Evolutionary conservation across 768 basidiomycete species (phyloP), one percentile per base, ranked within the genome.

Genomic region (Galerina sulciceps): DNA sequence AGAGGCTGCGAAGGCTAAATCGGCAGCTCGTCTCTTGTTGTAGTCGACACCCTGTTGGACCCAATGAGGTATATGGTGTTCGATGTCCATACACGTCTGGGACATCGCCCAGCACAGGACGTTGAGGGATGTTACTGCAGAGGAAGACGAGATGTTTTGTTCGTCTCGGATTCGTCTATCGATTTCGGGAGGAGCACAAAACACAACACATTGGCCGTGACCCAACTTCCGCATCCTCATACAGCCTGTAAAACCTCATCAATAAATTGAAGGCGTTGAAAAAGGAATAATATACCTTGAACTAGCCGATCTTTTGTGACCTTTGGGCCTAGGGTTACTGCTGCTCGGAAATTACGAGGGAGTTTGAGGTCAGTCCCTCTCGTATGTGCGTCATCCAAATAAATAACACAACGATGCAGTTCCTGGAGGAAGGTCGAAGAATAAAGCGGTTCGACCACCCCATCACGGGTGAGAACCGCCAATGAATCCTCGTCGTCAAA

Each of bases 141-240:
- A 40, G 3, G 51, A 35, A 13, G 22, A 10, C 4, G 0, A 3
- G 10, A 62, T 41, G 3, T 1, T 37, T 38, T 69, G 73, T 15
- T 70, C 55, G 4, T 58, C 43, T n/a, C 76, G 75, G 53, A 84
- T 79, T 1, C 58, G 49, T 10, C 61, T 60, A 51, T 79, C 75
- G 4, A 81, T 70, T 44, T 81, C 80, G 0, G 66, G 62, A 6
- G 82, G 75, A 10, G 78, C 81, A 45, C 80, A 79, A 62, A 83
- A 82, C 54, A 78, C 67, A n/a, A 83, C 64, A 1, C 81, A 78
- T 53, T 84, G 82, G 0, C 77, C 78, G 10, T 69, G 64, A 11
- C 83, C 83, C 1, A 84, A 71, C 62, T 76, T 73, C 2, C 83
- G 73, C 82, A 84, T 81, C 11, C 82, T 72, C 82, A 84, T 84